Evolutionary conservation across 768 basidiomycete genomes (phyloP).

Genomic region (Termitomyces sp.): DNA sequence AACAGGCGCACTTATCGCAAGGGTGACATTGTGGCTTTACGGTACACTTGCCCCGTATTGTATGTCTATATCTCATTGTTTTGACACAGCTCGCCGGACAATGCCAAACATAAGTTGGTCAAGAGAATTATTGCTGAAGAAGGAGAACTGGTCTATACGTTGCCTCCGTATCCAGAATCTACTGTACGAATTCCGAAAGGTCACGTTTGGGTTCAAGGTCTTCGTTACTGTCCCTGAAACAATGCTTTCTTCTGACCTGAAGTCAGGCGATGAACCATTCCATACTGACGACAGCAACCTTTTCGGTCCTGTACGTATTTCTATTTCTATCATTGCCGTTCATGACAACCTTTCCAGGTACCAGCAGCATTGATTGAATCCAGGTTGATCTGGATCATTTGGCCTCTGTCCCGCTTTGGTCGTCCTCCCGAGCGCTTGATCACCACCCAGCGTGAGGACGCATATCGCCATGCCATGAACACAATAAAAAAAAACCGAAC

Average conservation of each 20-base stretch:
- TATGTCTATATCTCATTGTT: neutral
- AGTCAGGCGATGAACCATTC: slow-evolving; percentile 59
- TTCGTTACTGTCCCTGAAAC: slow-evolving; percentile 4
- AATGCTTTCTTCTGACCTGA: neutral
- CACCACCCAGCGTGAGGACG: slow-evolving; percentile 13
- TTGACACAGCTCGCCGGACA: slow-evolving; percentile 48
- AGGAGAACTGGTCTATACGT: slow-evolving; percentile 59
- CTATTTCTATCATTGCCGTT: neutral
- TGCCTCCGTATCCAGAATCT: slow-evolving; percentile 59
- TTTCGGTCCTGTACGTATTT: slow-evolving; percentile 57
- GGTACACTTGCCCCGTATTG: slow-evolving; percentile 28
- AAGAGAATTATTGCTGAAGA: slow-evolving; percentile 64
- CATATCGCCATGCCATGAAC: slow-evolving; percentile 26
- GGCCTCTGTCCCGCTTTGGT: slow-evolving; percentile 48
- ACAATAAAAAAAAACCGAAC: slow-evolving; percentile 33
- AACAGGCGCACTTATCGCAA: slow-evolving; percentile 29
- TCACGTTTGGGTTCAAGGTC: slow-evolving; percentile 72
- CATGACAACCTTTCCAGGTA: slow-evolving; percentile 22
- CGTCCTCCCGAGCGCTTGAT: slow-evolving; percentile 11
- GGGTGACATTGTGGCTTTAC: slow-evolving; percentile 63
- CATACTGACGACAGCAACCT: slow-evolving; percentile 67
- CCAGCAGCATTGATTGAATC: slow-evolving; percentile 47
- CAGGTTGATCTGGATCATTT: slow-evolving; percentile 42
- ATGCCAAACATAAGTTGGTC: slow-evolving; percentile 48
- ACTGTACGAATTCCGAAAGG: slow-evolving; percentile 53